Percentiles rank a stretch among this genome's conserved stretches.
Conservation (phyloP, 129 eudicot species). For the Lonicera japonica region DNA sequence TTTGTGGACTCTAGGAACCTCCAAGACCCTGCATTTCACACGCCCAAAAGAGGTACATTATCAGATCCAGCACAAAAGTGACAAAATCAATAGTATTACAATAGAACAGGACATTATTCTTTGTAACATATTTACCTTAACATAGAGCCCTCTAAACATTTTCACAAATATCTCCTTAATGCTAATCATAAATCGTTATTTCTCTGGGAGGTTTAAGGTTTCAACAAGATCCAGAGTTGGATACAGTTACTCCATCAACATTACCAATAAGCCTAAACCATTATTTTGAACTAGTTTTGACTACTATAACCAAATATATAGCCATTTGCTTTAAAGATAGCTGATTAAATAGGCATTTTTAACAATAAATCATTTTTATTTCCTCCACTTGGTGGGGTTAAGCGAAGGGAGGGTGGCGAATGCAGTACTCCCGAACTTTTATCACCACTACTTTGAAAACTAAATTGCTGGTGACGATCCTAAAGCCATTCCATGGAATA, state of each 20-base stretch:
- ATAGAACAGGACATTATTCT: neutral
- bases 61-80: constrained; percentile 7
- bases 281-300: too few relatives aligned
- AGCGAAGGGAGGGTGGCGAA: too few relatives aligned
- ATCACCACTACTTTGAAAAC: too few relatives aligned
- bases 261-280: neutral
- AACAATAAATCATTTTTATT: too few relatives aligned
- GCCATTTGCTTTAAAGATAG: too few relatives aligned
- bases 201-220: neutral
- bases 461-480: too few relatives aligned
- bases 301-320: too few relatives aligned
- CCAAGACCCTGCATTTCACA: constrained; percentile 65
- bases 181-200: neutral
- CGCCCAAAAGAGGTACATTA: constrained; percentile 4
- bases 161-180: neutral
- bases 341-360: too few relatives aligned
- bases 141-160: too few relatives aligned
- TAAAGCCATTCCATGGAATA: too few relatives aligned
- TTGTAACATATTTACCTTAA: neutral
- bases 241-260: neutral
- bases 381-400: too few relatives aligned
- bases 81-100: constrained; percentile 6
- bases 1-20: constrained; percentile 62
- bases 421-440: too few relatives aligned
- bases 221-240: neutral